These are phyloP conservation scores for Globisporangium recalcitrans DNA, from an alignment of 352 stramenopile species.

Conservation along the genomic window DNA sequence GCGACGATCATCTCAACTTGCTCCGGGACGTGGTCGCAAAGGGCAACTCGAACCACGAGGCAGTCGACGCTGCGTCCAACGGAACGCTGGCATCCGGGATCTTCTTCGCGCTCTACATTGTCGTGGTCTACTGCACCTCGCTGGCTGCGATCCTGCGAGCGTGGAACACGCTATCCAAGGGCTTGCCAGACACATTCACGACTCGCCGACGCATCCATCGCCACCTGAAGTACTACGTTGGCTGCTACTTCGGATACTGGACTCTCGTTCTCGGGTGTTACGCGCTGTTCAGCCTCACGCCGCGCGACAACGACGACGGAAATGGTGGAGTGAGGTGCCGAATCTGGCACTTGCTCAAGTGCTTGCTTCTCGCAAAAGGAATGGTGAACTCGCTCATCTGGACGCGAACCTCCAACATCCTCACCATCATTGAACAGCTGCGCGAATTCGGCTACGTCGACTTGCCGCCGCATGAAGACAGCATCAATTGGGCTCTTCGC, in stretches of 20 bases:
- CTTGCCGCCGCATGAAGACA: conserved; percentile 62
- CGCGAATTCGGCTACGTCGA: conserved; percentile 53
- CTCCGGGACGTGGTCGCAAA: conserved; percentile 1
- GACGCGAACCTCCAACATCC: conserved; percentile 79
- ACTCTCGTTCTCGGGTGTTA: conserved; percentile 71
- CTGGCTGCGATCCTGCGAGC: conserved; percentile 68
- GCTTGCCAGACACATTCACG: conserved; percentile 66
- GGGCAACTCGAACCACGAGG: not conserved
- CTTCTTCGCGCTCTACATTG: conserved; percentile 81
- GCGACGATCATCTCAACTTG: conserved; percentile 32
- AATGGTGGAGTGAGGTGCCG: conserved; percentile 45
- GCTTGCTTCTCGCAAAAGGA: conserved; percentile 64
- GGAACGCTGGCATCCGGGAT: conserved; percentile 52
- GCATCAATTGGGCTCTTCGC: conserved; percentile 85
- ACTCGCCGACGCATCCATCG: conserved; percentile 72
- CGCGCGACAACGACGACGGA: conserved; percentile 21
- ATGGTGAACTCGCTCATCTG: conserved; percentile 82
- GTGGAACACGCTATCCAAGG: conserved; percentile 78
- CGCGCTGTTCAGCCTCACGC: conserved; percentile 58
- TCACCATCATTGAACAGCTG: conserved; percentile 68
- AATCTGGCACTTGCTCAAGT: conserved; percentile 69
- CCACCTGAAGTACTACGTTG: conserved; percentile 86
- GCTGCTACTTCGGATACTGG: conserved; percentile 84
- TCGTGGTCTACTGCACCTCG: conserved; percentile 75
- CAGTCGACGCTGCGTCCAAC: conserved; percentile 21